Evolutionary conservation across 352 stramenopile genomes (phyloP).

Genomic region (Blastocystis sp.): DNA sequence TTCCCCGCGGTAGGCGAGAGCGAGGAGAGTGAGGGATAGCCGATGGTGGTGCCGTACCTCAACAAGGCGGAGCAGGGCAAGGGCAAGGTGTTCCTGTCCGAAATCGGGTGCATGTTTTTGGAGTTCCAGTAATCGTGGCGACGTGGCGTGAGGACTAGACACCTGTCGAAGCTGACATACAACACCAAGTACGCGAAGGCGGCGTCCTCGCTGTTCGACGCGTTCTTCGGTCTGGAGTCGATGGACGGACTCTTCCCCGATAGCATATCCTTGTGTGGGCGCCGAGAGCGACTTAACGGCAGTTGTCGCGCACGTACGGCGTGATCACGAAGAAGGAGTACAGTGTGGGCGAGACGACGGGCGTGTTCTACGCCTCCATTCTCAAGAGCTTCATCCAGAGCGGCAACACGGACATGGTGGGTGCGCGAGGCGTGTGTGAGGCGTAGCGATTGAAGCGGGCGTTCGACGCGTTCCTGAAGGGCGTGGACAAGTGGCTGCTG

Average conservation of each 20-base stretch:
- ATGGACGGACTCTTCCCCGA: constrained; percentile 77
- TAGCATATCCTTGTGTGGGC: constrained; percentile 77
- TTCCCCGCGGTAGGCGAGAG: constrained; percentile 84
- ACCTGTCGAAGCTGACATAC: constrained; percentile 79
- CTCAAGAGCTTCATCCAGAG: constrained; percentile 96
- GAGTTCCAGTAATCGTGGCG: constrained; percentile 82
- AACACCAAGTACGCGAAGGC: constrained; percentile 77
- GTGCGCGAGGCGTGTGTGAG: background rate
- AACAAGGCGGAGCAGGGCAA: constrained; percentile 77
- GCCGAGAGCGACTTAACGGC: constrained; percentile 70
- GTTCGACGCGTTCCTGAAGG: constrained; percentile 90
- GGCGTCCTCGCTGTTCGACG: background rate
- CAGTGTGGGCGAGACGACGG: constrained; percentile 76
- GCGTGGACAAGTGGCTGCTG: constrained; percentile 89
- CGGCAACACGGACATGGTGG: constrained; percentile 80
- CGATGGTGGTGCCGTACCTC: constrained; percentile 83
- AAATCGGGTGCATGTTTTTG: constrained; percentile 82
- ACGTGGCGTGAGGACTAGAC: background rate
- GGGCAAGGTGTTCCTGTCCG: constrained; percentile 78
- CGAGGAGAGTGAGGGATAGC: background rate
- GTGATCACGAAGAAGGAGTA: constrained; percentile 12
- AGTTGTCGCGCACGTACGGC: constrained; percentile 4
- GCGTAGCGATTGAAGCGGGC: constrained; percentile 78
- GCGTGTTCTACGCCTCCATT: constrained; percentile 98
- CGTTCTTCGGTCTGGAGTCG: constrained; percentile 14